These are phyloP conservation scores for Xylariales sp. DNA, from an alignment of 2,329 filamentous ascomycete species.

Conservation along the genomic window DNA sequence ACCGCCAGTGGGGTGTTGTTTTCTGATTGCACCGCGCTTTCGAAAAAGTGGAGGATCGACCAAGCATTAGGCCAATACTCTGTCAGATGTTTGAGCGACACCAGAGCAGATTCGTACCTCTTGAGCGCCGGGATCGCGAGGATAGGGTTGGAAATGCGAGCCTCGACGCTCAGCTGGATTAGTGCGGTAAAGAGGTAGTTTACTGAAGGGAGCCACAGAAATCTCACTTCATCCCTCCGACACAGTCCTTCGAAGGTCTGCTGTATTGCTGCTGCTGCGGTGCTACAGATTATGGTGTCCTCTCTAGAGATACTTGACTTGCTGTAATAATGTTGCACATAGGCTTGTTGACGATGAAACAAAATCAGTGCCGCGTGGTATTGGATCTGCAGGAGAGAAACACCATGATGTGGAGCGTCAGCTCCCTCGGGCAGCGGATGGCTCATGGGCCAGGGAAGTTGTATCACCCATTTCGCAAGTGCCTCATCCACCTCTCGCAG, in stretches of 20 bases:
- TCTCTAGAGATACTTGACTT: conserved; percentile 1
- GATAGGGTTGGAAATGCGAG: conserved; percentile 15
- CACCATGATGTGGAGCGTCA: conserved; percentile 6
- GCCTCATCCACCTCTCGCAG: conserved; percentile 10
- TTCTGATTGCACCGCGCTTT: conserved; percentile 10
- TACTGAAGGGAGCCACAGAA: conserved; percentile 10
- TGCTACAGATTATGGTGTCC: conserved; percentile 11
- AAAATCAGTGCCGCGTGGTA: conserved; percentile 12
- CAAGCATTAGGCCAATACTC: conserved; percentile 16
- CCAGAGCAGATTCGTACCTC: conserved; percentile 14
- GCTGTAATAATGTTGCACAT: background rate
- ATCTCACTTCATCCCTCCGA: conserved; percentile 6
- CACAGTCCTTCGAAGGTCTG: conserved; percentile 9
- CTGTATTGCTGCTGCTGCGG: conserved; percentile 9
- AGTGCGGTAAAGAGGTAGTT: conserved; percentile 15
- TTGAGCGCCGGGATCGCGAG: conserved; percentile 15
- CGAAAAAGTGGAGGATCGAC: conserved; percentile 15
- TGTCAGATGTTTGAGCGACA: conserved; percentile 12
- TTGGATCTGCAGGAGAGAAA: conserved; percentile 9
- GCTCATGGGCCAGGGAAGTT: conserved; percentile 5
- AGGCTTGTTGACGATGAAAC: conserved; percentile 9
- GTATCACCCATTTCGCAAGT: conserved; percentile 12
- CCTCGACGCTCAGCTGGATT: conserved; percentile 16
- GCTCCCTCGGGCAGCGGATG: conserved; percentile 6
- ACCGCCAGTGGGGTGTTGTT: no score